Percentiles rank a stretch among this genome's conserved stretches.
Conservation (phyloP, 352 stramenopile species). For the Pythium sp. region DNA sequence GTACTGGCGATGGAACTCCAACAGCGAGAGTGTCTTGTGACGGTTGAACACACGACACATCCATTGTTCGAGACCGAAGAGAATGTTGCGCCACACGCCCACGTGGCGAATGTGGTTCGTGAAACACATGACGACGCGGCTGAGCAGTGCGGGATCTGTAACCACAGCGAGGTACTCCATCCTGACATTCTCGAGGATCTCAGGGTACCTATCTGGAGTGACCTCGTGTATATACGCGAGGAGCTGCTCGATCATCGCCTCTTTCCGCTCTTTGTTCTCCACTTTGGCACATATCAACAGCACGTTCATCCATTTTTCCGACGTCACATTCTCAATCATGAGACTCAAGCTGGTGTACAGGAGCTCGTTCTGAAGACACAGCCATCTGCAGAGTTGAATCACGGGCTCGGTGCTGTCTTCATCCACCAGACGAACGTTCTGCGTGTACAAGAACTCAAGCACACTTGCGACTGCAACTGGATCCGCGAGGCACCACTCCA, state of each 20-base stretch:
- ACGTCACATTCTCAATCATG: constrained; percentile 28
- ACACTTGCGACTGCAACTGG: constrained; percentile 40
- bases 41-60: constrained; percentile 18
- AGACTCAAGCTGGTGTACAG: constrained; percentile 39
- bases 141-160: constrained; percentile 33
- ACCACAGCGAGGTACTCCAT: constrained; percentile 32
- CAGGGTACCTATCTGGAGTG: constrained; percentile 19
- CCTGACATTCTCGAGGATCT: constrained; percentile 32
- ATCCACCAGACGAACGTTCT: constrained; percentile 31
- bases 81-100: constrained; percentile 51
- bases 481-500: constrained; percentile 37
- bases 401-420: constrained; percentile 32
- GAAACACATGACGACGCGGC: constrained; percentile 37
- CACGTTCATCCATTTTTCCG: constrained; percentile 47
- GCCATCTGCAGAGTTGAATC: constrained; percentile 42
- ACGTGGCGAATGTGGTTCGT: constrained; percentile 39
- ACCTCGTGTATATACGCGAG: constrained; percentile 33
- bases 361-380: constrained; percentile 35
- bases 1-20: constrained; percentile 44
- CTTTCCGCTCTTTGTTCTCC: constrained; percentile 16
- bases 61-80: constrained; percentile 39
- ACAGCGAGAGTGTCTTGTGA: constrained; percentile 28
- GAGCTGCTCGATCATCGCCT: constrained; percentile 30
- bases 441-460: constrained; percentile 61
- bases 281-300: constrained; percentile 28